These are phyloP conservation scores for Trichosporon coremiiforme DNA, from an alignment of 1,284 basidiomycete species.

Conservation along the genomic window DNA sequence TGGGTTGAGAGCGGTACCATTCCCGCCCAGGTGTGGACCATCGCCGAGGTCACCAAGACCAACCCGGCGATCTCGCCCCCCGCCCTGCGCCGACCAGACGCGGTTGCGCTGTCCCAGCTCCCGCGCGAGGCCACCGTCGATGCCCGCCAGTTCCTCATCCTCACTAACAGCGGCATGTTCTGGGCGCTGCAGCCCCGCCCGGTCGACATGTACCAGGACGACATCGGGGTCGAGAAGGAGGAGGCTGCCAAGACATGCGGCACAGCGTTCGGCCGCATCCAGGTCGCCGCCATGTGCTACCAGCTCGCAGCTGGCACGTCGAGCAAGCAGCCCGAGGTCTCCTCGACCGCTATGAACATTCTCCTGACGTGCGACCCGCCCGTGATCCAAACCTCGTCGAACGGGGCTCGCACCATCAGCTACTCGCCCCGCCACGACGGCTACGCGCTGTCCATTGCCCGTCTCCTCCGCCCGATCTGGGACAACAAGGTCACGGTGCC, in stretches of 20 bases:
- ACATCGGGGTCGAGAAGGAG: slow-evolving; percentile 47
- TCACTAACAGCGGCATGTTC: slow-evolving; percentile 47
- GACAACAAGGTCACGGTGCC: slow-evolving; percentile 68
- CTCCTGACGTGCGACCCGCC: slow-evolving; percentile 42
- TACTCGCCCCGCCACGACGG: slow-evolving; percentile 90
- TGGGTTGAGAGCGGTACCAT: slow-evolving; percentile 61
- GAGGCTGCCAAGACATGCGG: slow-evolving; percentile 34
- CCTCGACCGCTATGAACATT: slow-evolving; percentile 39
- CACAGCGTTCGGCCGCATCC: slow-evolving; percentile 43
- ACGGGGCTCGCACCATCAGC: slow-evolving; percentile 57
- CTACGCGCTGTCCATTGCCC: slow-evolving; percentile 80
- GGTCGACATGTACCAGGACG: slow-evolving; percentile 47
- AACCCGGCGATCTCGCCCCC: slow-evolving; percentile 37
- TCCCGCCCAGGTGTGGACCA: slow-evolving; percentile 79
- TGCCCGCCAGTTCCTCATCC: slow-evolving; percentile 45
- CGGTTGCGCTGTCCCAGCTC: slow-evolving; percentile 41
- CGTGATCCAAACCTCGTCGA: slow-evolving; percentile 34
- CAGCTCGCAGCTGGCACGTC: slow-evolving; percentile 37
- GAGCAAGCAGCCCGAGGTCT: slow-evolving; percentile 36
- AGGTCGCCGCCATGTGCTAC: slow-evolving; percentile 49
- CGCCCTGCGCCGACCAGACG: slow-evolving; percentile 31
- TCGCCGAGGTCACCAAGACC: slow-evolving; percentile 58
- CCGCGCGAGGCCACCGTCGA: slow-evolving; percentile 40
- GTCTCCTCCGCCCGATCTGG: slow-evolving; percentile 86
- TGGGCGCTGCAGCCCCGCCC: slow-evolving; percentile 43